A percentile compares a stretch with the other conserved stretches of the same genome.
These are phyloP conservation scores for Beauveria sp. DNA, from an alignment of 2,329 filamentous ascomycete species.

Conservation along the genomic window DNA sequence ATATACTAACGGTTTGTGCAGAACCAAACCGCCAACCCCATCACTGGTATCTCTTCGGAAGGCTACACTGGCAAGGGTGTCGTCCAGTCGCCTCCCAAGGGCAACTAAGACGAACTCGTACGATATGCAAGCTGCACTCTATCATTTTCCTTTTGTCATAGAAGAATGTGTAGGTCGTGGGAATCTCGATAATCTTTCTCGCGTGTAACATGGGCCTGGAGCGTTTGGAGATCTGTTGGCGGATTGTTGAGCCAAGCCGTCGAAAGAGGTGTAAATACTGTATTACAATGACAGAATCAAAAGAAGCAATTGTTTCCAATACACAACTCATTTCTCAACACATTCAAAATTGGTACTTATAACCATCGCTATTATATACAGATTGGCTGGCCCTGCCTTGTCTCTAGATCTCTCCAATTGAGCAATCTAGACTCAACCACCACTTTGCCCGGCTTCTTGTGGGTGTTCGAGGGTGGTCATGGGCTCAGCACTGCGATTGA, in stretches of 20 bases:
- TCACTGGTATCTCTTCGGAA: slow-evolving; percentile 74
- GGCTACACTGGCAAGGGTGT: slow-evolving; percentile 71
- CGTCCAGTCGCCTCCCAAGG: slow-evolving; percentile 61
- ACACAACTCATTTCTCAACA: neutral
- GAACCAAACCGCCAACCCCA: slow-evolving; percentile 77
- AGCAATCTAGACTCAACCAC: slow-evolving; percentile 26
- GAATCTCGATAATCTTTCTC: slow-evolving; percentile 18
- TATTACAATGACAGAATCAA: slow-evolving; percentile 33
- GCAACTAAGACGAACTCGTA: slow-evolving; percentile 29
- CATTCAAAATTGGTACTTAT: neutral
- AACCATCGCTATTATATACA: neutral
- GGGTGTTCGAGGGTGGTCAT: slow-evolving; percentile 31
- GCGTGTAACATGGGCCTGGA: slow-evolving; percentile 29
- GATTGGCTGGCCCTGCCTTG: neutral
- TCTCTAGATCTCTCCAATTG: neutral
- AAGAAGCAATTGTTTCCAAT: slow-evolving; percentile 14
- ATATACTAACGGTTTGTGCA: slow-evolving; percentile 30
- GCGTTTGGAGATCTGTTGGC: slow-evolving; percentile 18
- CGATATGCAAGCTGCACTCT: slow-evolving; percentile 13
- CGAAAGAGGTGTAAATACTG: slow-evolving; percentile 34
- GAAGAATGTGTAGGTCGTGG: slow-evolving; percentile 24
- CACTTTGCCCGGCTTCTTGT: slow-evolving; percentile 39
- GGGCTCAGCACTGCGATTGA: slow-evolving; percentile 17
- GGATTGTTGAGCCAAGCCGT: slow-evolving; percentile 4
- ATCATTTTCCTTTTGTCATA: slow-evolving; percentile 27